Percentiles rank a stretch among this genome's conserved stretches.
phyloP scores from a whole-genome alignment of 202 grass and related monocot species.

The Musa balbisiana region DNA sequence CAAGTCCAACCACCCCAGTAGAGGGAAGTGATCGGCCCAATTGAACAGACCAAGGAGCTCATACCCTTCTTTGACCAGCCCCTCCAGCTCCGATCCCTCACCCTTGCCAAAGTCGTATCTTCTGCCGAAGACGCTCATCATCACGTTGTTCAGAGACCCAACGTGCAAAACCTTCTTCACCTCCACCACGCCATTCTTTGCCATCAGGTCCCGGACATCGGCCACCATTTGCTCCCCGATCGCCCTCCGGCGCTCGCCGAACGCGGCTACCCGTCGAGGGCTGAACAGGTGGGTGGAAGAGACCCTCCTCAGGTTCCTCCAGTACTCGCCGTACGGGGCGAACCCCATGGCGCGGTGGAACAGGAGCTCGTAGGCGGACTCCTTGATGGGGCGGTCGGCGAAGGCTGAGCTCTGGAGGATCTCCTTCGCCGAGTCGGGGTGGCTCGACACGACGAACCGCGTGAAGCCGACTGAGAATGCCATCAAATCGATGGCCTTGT shows the following conservation, averaged over 20 bases:
- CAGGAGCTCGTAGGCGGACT: conserved; percentile 32
- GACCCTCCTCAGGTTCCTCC: conserved; percentile 44
- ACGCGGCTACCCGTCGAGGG: conserved; percentile 26
- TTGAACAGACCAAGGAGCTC: conserved; percentile 54
- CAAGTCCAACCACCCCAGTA: conserved; percentile 43
- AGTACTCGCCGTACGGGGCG: conserved; percentile 46
- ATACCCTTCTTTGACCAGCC: conserved; percentile 52
- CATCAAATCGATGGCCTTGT: conserved; percentile 19
- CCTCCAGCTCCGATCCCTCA: conserved; percentile 34
- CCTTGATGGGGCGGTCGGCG: conserved; percentile 43
- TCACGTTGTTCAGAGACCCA: conserved; percentile 46
- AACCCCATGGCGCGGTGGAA: conserved; percentile 52
- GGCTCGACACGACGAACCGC: conserved; percentile 40
- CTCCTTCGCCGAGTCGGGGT: conserved; percentile 35
- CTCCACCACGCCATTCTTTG: conserved; percentile 15
- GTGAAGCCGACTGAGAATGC: conserved; percentile 38
- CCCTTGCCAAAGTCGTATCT: conserved; percentile 29
- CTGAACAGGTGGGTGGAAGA: conserved; percentile 42
- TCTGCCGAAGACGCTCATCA: conserved; percentile 45
- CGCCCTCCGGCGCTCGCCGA: conserved; percentile 16
- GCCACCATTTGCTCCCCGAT: conserved; percentile 35
- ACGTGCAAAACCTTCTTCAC: conserved; percentile 33
- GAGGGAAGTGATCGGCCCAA: conserved; percentile 50
- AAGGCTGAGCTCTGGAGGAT: conserved; percentile 33
- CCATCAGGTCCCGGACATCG: conserved; percentile 18